Evolutionary conservation across 306 rosid genomes (phyloP), one percentile per base, ranked within the genome.

Genomic region (Gynostemma pentaphyllum): DNA sequence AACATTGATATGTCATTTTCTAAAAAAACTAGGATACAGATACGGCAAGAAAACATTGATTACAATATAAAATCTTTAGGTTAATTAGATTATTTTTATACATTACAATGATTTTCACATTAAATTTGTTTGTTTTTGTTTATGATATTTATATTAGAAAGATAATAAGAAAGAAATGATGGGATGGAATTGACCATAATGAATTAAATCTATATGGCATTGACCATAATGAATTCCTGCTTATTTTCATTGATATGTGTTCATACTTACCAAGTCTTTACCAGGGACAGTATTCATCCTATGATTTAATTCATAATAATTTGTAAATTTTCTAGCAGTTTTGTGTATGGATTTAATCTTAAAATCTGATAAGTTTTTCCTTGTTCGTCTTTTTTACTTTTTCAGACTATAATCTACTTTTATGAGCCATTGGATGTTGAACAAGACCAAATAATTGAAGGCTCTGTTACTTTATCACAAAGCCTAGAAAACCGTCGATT

Each of bases 381-480:
- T 49, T 21, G 46, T 66, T 40, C 27, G 48, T 65, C 71, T 74
- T 75, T 59, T 61, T 68, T 11, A 59, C 19, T 75, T 72, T 70
- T 84, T 82, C 90, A 92, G 99, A 88, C 99, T 10, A 56, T 92
- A 80, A 74, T 88, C 40, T 92, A 92, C 78, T 88, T 92, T 14
- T 92, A 88, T 72, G 99, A 92, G 27, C 99, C 99, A 50, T 66
- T 92, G 19, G 99, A 88, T 53, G 80, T 92, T 72, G 99, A 84
- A 77, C 99, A 92, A 84, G 99, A 92, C 74, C 99, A 92, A 79
- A 34, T 81, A 11, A 86, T 92, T 68, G 99, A 92, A 81, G 99
- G 99, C 48, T 86, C 79, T 26, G 88, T 82, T 62, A 77, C 82
- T 19, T 76, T 92, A 74, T 75, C 99, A 28, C 99, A 92, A 73